These are phyloP conservation scores for Graphilbum sp. DNA, from an alignment of 2,329 filamentous ascomycete species.

Conservation along the genomic window DNA sequence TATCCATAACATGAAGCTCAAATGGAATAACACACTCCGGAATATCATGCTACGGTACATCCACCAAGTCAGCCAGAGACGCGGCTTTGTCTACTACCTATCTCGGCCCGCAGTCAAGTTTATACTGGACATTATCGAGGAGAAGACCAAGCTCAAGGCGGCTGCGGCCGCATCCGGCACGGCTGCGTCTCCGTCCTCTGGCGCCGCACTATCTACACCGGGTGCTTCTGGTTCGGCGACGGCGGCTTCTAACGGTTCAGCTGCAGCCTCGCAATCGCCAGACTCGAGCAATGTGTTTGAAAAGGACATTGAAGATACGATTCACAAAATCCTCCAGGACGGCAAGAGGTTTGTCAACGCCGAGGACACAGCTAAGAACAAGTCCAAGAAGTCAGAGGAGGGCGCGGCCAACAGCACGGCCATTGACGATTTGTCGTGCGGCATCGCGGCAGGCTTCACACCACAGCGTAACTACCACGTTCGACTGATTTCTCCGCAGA, in stretches of 20 bases:
- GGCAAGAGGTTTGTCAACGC: conserved; percentile 68
- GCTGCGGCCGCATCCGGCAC: conserved; percentile 10
- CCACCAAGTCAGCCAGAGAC: conserved; percentile 88
- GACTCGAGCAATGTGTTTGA: conserved; percentile 32
- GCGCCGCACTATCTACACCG: conserved; percentile 19
- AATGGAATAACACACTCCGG: conserved; percentile 92
- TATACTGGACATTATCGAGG: conserved; percentile 92
- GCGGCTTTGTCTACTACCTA: conserved; percentile 96
- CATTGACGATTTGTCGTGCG: conserved; percentile 49
- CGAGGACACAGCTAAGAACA: conserved; percentile 23
- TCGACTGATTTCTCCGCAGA: conserved; percentile 88
- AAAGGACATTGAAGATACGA: conserved; percentile 62
- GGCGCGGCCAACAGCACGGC: conserved; percentile 17
- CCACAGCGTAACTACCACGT: conserved; percentile 91
- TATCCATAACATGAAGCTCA: conserved; percentile 91
- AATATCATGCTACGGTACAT: conserved; percentile 97
- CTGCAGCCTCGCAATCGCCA: conserved; percentile 16
- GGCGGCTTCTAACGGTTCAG: too few relatives aligned
- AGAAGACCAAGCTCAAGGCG: conserved; percentile 61
- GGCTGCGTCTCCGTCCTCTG: neutral
- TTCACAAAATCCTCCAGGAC: conserved; percentile 72
- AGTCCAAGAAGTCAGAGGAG: conserved; percentile 12
- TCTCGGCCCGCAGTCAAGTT: conserved; percentile 93
- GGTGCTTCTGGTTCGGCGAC: conserved; percentile 17
- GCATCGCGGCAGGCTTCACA: conserved; percentile 75